Conservation (phyloP, 306 rosid genomes). For the Abrus precatorius region DNA sequence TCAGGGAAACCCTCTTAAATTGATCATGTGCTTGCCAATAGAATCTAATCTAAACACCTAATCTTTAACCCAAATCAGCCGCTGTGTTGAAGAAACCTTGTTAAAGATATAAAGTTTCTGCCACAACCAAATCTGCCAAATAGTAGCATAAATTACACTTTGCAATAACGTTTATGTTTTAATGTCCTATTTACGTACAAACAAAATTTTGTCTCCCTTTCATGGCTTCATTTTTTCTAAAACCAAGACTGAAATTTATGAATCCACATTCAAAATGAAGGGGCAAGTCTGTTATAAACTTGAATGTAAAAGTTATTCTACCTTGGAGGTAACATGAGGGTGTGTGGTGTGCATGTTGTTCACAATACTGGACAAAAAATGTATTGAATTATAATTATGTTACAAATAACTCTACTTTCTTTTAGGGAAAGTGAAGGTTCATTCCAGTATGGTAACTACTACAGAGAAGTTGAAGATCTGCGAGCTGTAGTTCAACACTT, state of each 20-base stretch:
- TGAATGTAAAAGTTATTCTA: conserved; percentile 28
- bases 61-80: neutral
- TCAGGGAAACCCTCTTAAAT: neutral
- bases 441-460: conserved; percentile 84
- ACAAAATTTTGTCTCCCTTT: conserved; percentile 21
- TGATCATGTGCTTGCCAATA: neutral
- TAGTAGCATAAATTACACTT: conserved; percentile 4
- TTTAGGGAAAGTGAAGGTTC: conserved; percentile 91
- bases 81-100: conserved; percentile 14
- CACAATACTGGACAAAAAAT: conserved; percentile 23
- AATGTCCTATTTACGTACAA: conserved; percentile 7
- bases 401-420: conserved; percentile 36
- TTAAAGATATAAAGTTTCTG: neutral
- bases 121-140: neutral
- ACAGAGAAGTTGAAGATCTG: conserved; percentile 85
- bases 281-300: conserved; percentile 1
- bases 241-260: conserved; percentile 20
- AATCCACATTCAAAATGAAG: conserved; percentile 3
- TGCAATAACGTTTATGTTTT: neutral
- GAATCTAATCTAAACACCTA: neutral
- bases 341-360: neutral
- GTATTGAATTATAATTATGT: conserved; percentile 23
- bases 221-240: neutral
- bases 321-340: conserved; percentile 1
- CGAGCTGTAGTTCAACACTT: conserved; percentile 75